Conservation (phyloP, 2,329 filamentous ascomycete genomes). For the Aspergillus sp. region DNA sequence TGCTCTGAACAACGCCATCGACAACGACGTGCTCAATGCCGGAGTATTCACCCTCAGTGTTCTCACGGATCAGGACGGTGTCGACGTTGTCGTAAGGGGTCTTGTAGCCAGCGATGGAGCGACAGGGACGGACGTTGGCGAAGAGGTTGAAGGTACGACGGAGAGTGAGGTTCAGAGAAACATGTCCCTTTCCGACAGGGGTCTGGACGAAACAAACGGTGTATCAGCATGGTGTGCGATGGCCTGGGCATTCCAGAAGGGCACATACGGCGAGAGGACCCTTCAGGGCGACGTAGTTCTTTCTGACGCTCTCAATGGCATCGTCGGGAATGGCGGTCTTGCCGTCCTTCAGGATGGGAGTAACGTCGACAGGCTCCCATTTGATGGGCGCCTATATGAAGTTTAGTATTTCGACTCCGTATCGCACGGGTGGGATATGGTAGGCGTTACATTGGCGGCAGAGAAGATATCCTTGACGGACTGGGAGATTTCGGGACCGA, state of each 20-base stretch:
- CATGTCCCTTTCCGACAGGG: slow-evolving; percentile 96
- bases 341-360: slow-evolving; percentile 87
- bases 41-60: slow-evolving; percentile 99
- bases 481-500: slow-evolving; percentile 95
- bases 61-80: slow-evolving; percentile 97
- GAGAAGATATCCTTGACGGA: slow-evolving; percentile 99
- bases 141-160: slow-evolving; percentile 99
- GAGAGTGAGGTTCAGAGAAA: slow-evolving; percentile 97
- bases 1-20: slow-evolving; percentile 96
- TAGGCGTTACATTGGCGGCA: slow-evolving; percentile 72
- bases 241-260: not conserved
- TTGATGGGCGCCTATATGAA: slow-evolving; percentile 74
- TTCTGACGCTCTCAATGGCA: slow-evolving; percentile 88
- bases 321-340: slow-evolving; percentile 92
- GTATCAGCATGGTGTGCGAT: slow-evolving; percentile 23
- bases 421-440: slow-evolving; percentile 1
- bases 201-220: slow-evolving; percentile 57
- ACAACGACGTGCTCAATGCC: slow-evolving; percentile 98
- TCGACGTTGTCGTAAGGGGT: slow-evolving; percentile 97
- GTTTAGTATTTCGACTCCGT: slow-evolving; percentile 26
- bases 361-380: slow-evolving; percentile 97
- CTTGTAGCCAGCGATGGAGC: slow-evolving; percentile 95
- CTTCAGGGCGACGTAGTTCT: slow-evolving; percentile 97
- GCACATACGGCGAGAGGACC: slow-evolving; percentile 84
- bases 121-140: slow-evolving; percentile 97